Percentiles rank a stretch among this genome's conserved stretches.
Conservation (phyloP, 176 grass and related monocot species). For the Cenchrus americanus region DNA sequence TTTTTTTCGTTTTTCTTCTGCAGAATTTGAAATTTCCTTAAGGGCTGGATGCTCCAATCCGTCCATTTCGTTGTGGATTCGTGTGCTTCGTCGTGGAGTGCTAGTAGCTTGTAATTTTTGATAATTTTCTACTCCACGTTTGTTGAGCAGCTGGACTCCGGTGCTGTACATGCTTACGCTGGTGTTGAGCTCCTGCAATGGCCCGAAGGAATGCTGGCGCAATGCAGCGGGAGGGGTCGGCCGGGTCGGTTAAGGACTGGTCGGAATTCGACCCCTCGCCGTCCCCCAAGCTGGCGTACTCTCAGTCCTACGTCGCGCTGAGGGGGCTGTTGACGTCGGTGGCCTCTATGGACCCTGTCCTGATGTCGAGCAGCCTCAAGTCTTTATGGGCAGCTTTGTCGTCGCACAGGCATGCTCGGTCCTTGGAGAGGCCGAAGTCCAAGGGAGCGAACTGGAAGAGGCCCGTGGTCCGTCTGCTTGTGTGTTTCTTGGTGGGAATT, state of each 20-base stretch:
- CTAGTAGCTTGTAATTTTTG: neutral
- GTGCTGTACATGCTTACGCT: constrained; percentile 47
- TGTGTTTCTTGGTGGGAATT: constrained; percentile 74
- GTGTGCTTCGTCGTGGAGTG: neutral
- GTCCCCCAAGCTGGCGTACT: constrained; percentile 85
- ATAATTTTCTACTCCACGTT: neutral
- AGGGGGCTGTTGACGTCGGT: constrained; percentile 67
- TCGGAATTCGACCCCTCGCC: constrained; percentile 67
- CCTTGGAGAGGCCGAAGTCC: constrained; percentile 65
- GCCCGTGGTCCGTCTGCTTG: constrained; percentile 51
- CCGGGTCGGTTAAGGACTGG: constrained; percentile 70
- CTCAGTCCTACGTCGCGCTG: constrained; percentile 67
- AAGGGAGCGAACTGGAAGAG: constrained; percentile 76
- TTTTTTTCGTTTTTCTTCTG: neutral
- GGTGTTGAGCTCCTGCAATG: constrained; percentile 54
- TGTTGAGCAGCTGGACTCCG: constrained; percentile 21
- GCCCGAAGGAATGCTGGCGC: constrained; percentile 72
- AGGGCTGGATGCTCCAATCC: neutral
- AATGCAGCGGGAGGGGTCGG: constrained; percentile 79
- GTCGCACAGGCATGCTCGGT: constrained; percentile 61
- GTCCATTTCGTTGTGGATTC: neutral
- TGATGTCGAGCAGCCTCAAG: constrained; percentile 56
- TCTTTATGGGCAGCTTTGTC: constrained; percentile 63
- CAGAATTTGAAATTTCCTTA: constrained; percentile 1
- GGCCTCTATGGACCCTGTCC: constrained; percentile 54